A percentile compares a stretch with the other conserved stretches of the same genome.
phyloP scores from a whole-genome alignment of 2,329 filamentous ascomycete genomes.

The Didymella arachidicola region DNA sequence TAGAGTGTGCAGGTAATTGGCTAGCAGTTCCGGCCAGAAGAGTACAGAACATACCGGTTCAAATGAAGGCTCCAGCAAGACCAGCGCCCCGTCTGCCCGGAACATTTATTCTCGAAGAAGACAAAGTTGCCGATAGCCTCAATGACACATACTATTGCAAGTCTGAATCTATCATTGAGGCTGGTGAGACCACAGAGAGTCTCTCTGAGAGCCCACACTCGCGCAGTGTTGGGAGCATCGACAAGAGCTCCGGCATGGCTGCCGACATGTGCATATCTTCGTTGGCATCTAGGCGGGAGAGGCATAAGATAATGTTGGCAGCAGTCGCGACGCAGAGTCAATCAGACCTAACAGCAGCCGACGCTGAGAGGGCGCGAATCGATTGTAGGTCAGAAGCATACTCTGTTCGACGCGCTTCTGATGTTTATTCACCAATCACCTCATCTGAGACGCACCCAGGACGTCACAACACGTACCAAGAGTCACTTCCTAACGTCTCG shows the following conservation, averaged over 20 bases:
- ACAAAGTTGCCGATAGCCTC: background rate
- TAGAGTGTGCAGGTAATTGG: background rate
- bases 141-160: background rate
- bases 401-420: background rate
- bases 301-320: background rate
- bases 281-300: background rate
- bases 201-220: background rate
- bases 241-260: background rate
- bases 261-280: background rate
- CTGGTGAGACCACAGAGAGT: background rate
- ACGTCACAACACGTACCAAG: background rate
- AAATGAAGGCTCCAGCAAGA: background rate
- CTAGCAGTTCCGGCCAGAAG: conserved; percentile 3
- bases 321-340: no score
- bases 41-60: background rate
- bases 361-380: background rate
- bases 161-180: background rate
- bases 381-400: background rate
- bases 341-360: no score
- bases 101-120: background rate
- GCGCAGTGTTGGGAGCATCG: background rate
- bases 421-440: background rate
- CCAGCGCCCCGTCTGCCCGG: background rate
- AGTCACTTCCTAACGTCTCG: background rate
- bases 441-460: background rate